Evolutionary conservation across 192 early-diverging fungal genomes (phyloP).

Genomic region (Spinellus fusiger): DNA sequence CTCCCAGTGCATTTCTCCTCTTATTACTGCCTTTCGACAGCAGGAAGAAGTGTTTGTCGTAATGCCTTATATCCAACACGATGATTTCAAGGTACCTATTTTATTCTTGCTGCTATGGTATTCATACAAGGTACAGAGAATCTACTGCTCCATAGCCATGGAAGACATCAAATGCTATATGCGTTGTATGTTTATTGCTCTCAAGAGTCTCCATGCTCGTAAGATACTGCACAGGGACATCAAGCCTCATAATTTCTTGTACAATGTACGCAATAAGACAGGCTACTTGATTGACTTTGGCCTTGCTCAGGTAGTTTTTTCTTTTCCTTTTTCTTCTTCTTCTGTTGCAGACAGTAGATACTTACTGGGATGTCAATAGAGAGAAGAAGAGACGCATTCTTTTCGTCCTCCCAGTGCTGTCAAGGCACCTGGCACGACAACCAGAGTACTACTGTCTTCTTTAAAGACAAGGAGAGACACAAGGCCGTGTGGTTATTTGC

Average conservation of each 20-base stretch:
- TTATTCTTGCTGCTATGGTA: no score
- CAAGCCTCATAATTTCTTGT: slow-evolving; percentile 96
- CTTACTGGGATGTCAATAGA: no score
- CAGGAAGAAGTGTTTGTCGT: slow-evolving; percentile 79
- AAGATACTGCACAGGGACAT: slow-evolving; percentile 88
- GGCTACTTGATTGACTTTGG: slow-evolving; percentile 94
- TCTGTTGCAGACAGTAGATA: no score
- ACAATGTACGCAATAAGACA: slow-evolving; percentile 53
- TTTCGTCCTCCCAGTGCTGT: no score
- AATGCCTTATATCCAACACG: slow-evolving; percentile 78
- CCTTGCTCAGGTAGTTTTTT: slow-evolving; percentile 57
- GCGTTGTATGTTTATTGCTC: slow-evolving; percentile 59
- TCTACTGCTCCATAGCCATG: slow-evolving; percentile 54
- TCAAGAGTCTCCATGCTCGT: slow-evolving; percentile 63
- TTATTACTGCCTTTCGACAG: slow-evolving; percentile 75
- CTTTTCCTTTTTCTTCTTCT: background rate
- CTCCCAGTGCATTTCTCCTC: slow-evolving; percentile 63
- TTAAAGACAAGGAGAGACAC: no score
- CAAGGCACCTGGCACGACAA: no score
- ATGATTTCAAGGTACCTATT: slow-evolving; percentile 65
- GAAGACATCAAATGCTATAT: slow-evolving; percentile 76
- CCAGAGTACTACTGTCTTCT: no score
- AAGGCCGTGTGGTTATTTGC: slow-evolving; percentile 36
- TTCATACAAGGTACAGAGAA: no score
- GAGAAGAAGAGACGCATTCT: no score